Evolutionary conservation across 1,139 yeast genomes (phyloP), one percentile per base, ranked within the genome.

Genomic region (Geotrichum citri-aurantii): DNA sequence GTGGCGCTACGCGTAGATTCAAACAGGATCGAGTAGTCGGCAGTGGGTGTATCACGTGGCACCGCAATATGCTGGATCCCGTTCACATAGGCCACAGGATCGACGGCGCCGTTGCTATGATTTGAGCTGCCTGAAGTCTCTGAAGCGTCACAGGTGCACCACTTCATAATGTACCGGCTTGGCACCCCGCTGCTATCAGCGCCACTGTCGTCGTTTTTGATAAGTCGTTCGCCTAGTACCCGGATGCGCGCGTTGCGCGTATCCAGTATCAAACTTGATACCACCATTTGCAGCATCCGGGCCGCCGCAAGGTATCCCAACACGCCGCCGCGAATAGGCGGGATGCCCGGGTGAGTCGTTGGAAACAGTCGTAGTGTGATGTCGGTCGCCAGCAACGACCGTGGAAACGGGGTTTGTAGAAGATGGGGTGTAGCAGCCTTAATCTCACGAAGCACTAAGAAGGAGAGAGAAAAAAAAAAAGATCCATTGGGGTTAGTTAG

Each of bases 111-210:
- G 17, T 19, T 47, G 61, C 58, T 65, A 67, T 33, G 62, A 62
- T 2, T 66, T 66, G 31, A 61, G 57, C 51, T 64, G 59, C 27
- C 64, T 64, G 26, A 65, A 58, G 50, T 37, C 42, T 37, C 42
- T n/a, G 42, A 37, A 17, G 17, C 42, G 2, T 37, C 42, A 17
- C 42, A 37, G 7, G 42, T 37, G 42, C 42, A 37, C 42, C 42
- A 37, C 17, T 37, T 37, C 6, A 37, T 2, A 37, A 37, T 37
- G 19, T 37, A 37, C 17, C 42, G 42, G 42, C 42, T 37, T 14
- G 42, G 42, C 42, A 37, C 42, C 7, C 17, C 42, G 17, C 6
- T 37, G 6, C 42, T 6, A n/a, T n/a, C 58, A 19, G 51, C 67
- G 65, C 24, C 63, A 63, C 59, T 47, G 62, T 21, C n/a, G 23